These are phyloP conservation scores for Fistulinella prunicolor DNA, from an alignment of 768 basidiomycete species.

Conservation along the genomic window DNA sequence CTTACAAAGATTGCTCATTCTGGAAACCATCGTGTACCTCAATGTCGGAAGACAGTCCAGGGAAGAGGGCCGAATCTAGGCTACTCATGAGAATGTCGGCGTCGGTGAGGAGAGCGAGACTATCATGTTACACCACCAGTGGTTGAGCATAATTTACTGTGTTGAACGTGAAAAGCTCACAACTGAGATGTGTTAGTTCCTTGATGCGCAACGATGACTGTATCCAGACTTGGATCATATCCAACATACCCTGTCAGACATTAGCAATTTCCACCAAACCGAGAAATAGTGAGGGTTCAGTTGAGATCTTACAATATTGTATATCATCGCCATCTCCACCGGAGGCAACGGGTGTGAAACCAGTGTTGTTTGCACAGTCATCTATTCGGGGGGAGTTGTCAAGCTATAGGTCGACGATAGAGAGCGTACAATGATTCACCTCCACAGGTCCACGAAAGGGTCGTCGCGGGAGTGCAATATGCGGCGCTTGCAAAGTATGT, in stretches of 20 bases:
- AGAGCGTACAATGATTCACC: conserved; percentile 6
- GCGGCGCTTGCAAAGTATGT: conserved; percentile 48
- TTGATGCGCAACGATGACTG: background rate
- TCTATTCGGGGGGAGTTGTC: too few species aligned
- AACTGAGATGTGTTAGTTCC: background rate
- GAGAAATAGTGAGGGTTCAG: background rate
- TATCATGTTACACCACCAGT: too few species aligned
- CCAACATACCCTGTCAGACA: background rate
- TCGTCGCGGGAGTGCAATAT: conserved; percentile 41
- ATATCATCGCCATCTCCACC: background rate
- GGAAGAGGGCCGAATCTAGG: too few species aligned
- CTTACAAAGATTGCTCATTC: too few species aligned
- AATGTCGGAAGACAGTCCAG: too few species aligned
- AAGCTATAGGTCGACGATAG: background rate
- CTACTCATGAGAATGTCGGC: too few species aligned
- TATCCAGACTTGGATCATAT: background rate
- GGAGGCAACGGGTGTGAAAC: background rate
- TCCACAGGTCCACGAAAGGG: too few species aligned
- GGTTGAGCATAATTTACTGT: too few species aligned
- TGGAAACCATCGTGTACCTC: too few species aligned
- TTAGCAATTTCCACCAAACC: background rate
- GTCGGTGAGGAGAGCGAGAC: too few species aligned
- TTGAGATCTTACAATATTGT: background rate
- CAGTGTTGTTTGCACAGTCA: too few species aligned
- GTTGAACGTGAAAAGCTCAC: too few species aligned